Evolutionary conservation across 2,329 filamentous ascomycete species (phyloP), one percentile per base, ranked within the genome.

Genomic region (Aspergillus quadrilineatus): DNA sequence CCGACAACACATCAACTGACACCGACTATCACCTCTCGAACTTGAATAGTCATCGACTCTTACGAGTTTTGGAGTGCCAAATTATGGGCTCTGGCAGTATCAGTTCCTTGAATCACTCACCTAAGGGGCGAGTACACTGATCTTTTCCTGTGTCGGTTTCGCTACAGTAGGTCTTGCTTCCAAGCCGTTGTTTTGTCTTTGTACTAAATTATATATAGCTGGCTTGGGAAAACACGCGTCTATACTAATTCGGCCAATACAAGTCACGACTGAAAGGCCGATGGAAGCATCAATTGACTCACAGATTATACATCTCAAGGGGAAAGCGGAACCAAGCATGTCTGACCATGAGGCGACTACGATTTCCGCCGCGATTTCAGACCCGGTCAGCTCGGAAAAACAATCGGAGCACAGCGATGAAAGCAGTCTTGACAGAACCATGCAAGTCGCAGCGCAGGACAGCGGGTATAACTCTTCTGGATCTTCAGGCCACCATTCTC

Each of bases 381-480:
- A 30, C 32, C 14, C 15, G 41, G 48, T 15, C 37, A 3, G 29
- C 17, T 28, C 56, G 14, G 46, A 51, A 14, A 52, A 49, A 12
- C 44, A 47, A 15, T 50, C 45, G 4, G 50, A 48, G 32, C 32
- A 60, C 37, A 51, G 39, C 37, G 60, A 63, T 6, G 42, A 44
- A 45, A 48, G 53, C 50, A 55, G 51, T 17, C 53, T 56, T 34
- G 56, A 59, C 22, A 64, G 61, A 47, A 62, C 63, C 34, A 58
- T 58, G n/a, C 63, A 63, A 34, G 58, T 61, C 15, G 44, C 61
- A 6, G 54, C 36, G 14, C 65, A 65, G 39, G 67, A 70, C 15
- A 65, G 67, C 44, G 70, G 67, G n/a, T 71, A 72, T 51, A 66
- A 63, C 43, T 74, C 72, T 4, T 72, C 70, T 0, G 63, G 64